phyloP scores from a whole-genome alignment of 2,329 filamentous ascomycete genomes.

The Hortaea sp. region DNA sequence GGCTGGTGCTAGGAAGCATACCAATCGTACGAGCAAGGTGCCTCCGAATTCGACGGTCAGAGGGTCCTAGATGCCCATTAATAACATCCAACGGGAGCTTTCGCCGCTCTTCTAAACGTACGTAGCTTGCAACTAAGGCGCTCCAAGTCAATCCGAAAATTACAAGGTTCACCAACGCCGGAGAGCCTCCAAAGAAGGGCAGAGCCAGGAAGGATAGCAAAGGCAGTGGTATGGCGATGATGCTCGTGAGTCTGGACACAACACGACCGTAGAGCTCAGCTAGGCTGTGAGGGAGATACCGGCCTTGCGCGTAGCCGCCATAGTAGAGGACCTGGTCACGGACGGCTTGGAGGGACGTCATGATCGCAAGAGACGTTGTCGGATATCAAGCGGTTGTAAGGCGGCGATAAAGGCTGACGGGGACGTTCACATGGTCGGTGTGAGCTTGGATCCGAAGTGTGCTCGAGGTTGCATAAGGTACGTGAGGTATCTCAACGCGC shows the following conservation, averaged over 20 bases:
- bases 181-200: slow-evolving; percentile 64
- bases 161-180: slow-evolving; percentile 69
- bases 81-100: no score
- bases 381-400: no score
- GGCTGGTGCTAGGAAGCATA: slow-evolving; percentile 66
- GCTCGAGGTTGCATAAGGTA: no score
- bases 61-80: neutral
- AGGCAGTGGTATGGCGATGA: slow-evolving; percentile 28
- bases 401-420: no score
- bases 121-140: slow-evolving; percentile 66
- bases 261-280: slow-evolving; percentile 15
- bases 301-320: slow-evolving; percentile 24
- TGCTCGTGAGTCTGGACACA: slow-evolving; percentile 18
- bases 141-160: slow-evolving; percentile 91
- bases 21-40: slow-evolving; percentile 53
- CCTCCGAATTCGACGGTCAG: slow-evolving; percentile 58
- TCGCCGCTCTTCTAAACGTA: neutral
- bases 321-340: slow-evolving; percentile 18
- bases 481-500: no score
- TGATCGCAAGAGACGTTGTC: no score
- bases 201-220: slow-evolving; percentile 57
- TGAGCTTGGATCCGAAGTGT: no score
- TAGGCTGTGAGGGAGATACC: slow-evolving; percentile 16
- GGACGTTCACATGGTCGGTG: no score
- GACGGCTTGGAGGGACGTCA: slow-evolving; percentile 10